Evolutionary conservation across 2,329 filamentous ascomycete species (phyloP).

Genomic region (Monilinia fructicola): DNA sequence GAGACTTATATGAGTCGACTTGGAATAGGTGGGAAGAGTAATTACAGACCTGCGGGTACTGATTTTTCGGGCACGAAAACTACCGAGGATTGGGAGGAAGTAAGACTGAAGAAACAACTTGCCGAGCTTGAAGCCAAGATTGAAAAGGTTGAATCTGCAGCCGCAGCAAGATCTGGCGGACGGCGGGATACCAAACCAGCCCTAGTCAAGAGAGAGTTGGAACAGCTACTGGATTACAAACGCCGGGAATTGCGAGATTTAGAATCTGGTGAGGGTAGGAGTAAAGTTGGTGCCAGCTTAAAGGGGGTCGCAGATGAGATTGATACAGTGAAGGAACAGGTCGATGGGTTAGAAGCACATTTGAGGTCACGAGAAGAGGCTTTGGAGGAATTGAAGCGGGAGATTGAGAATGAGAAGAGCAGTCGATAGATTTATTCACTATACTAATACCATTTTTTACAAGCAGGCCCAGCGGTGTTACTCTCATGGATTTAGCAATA

Average conservation of each 20-base stretch:
- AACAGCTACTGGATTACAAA: slow-evolving; percentile 95
- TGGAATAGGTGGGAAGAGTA: slow-evolving; percentile 71
- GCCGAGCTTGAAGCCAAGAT: slow-evolving; percentile 87
- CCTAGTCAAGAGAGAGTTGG: slow-evolving; percentile 88
- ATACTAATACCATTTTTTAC: slow-evolving; percentile 21
- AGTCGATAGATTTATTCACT: slow-evolving; percentile 43
- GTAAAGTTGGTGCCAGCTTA: slow-evolving; percentile 67
- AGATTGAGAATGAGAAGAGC: slow-evolving; percentile 84
- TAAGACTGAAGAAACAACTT: slow-evolving; percentile 88
- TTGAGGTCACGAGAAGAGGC: slow-evolving; percentile 72
- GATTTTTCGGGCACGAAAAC: slow-evolving; percentile 84
- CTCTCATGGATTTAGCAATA: neutral
- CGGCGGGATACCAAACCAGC: slow-evolving; percentile 80
- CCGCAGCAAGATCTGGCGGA: slow-evolving; percentile 61
- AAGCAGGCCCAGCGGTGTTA: slow-evolving; percentile 20
- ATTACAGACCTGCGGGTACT: slow-evolving; percentile 79
- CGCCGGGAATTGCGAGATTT: slow-evolving; percentile 72
- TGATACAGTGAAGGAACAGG: slow-evolving; percentile 86
- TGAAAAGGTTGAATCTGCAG: slow-evolving; percentile 73
- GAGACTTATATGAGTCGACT: slow-evolving; percentile 93
- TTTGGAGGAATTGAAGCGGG: slow-evolving; percentile 71
- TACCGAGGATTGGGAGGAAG: slow-evolving; percentile 95
- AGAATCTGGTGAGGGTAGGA: slow-evolving; percentile 69
- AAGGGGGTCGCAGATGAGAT: slow-evolving; percentile 83
- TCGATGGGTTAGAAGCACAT: slow-evolving; percentile 85